Conservation (phyloP, 805 yeast species). For the Saccharomycopsis selenospora region DNA sequence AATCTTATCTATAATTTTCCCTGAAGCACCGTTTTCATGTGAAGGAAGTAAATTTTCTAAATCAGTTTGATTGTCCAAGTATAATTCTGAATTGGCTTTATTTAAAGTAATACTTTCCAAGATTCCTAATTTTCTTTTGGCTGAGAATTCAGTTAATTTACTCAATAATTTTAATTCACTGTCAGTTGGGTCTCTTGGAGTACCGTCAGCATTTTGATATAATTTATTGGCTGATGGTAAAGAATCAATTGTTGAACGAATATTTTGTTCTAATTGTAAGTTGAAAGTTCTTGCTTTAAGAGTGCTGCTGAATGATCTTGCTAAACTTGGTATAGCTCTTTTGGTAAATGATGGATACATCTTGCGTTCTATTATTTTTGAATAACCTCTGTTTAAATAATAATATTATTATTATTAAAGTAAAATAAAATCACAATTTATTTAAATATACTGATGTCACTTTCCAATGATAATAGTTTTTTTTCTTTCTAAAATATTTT, state of each 20-base stretch:
- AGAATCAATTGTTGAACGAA: constrained; percentile 52
- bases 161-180: constrained; percentile 67
- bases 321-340: neutral
- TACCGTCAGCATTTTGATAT: constrained; percentile 70
- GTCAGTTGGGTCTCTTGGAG: constrained; percentile 63
- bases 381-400: neutral
- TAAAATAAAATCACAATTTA: neutral
- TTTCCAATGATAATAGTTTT: neutral
- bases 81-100: constrained; percentile 46
- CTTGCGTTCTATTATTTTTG: neutral
- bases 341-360: neutral
- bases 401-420: neutral
- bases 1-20: constrained; percentile 72
- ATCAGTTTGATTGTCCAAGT: constrained; percentile 52
- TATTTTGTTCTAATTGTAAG: constrained; percentile 49
- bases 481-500: neutral
- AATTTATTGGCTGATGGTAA: constrained; percentile 60
- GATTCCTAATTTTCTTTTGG: constrained; percentile 46
- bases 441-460: neutral
- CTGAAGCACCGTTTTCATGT: constrained; percentile 39
- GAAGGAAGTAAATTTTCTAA: constrained; percentile 46
- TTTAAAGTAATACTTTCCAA: constrained; percentile 42
- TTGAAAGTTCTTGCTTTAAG: constrained; percentile 27
- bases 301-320: constrained; percentile 1
- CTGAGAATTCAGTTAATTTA: constrained; percentile 54